Evolutionary conservation across 2,329 filamentous ascomycete genomes (phyloP), one percentile per base, ranked within the genome.

Genomic region (Colletotrichum agaves): DNA sequence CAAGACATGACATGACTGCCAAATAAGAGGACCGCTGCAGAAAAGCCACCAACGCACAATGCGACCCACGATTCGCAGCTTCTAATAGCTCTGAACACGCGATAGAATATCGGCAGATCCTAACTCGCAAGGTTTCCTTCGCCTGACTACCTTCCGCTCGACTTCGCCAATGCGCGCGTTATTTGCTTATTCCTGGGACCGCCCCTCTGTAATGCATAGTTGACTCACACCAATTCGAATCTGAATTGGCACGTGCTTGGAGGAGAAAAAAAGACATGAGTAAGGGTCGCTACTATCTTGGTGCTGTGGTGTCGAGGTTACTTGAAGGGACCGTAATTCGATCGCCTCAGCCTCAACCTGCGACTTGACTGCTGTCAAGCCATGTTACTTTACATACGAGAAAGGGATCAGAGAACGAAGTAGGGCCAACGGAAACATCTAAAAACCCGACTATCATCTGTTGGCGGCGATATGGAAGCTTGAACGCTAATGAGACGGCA

Each of bases 121-220:
- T 35, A 35, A n/a, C 23, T 61, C 49, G 47, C 41, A 46, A 41
- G 31, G 2, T 37, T 37, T 60, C 53, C 31, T 53, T 60, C 35
- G 31, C 43, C 57, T 37, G n/a, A 41, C 21, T 35, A 53, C 13
- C 37, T 56, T 43, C 52, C n/a, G 19, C n/a, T 17, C 21, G 13
- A 12, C 27, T 59, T 47, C 27, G 46, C 31, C 23, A n/a, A 21
- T 35, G 31, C 19, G 13, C 19, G 27, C 27, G 4, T 11, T 27
- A 33, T 21, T 63, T 63, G 23, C 19, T 57, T 66, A 37, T 56
- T 35, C 19, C 1, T 1, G 8, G 15, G 15, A 12, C 17, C 23
- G 23, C 59, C 21, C 35, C 23, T 63, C 59, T 35, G 23, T 43
- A 39, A 57, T 57, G 17, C 11, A 13, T 17, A 35, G 3, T 44